phyloP scores from a whole-genome alignment of 352 stramenopile genomes.

The Phytophthora constricta region DNA sequence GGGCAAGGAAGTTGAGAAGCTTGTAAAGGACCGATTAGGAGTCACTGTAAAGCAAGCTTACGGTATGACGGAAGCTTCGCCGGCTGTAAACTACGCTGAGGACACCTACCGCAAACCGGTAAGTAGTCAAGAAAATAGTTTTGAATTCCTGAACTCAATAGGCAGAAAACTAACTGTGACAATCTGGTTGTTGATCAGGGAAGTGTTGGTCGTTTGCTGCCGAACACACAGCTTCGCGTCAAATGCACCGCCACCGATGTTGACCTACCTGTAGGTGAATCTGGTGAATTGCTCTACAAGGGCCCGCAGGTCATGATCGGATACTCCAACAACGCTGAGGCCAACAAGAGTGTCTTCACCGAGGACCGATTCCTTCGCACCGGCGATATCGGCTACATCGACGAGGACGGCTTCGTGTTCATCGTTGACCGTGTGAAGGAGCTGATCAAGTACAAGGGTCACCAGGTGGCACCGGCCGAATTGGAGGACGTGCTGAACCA shows the following conservation, averaged over 20 bases:
- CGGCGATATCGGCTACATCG: constrained; percentile 91
- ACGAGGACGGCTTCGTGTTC: constrained; percentile 92
- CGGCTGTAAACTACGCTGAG: constrained; percentile 45
- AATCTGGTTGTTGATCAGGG: constrained; percentile 16
- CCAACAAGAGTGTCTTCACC: constrained; percentile 82
- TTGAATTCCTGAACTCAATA: background rate
- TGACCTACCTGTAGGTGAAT: constrained; percentile 43
- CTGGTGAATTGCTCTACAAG: constrained; percentile 89
- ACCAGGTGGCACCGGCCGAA: constrained; percentile 92
- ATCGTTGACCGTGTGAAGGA: constrained; percentile 95
- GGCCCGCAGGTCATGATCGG: constrained; percentile 94
- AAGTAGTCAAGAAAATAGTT: constrained; percentile 2
- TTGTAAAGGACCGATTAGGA: constrained; percentile 73
- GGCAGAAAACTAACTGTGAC: background rate
- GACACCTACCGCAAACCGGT: constrained; percentile 40
- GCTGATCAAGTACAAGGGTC: constrained; percentile 95
- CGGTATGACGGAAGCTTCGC: constrained; percentile 69
- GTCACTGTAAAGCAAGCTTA: constrained; percentile 60
- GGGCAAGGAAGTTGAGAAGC: constrained; percentile 78
- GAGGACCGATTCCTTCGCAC: constrained; percentile 87
- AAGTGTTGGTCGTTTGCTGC: constrained; percentile 60
- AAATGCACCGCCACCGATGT: constrained; percentile 52
- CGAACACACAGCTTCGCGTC: constrained; percentile 72
- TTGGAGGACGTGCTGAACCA: constrained; percentile 91
- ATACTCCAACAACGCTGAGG: constrained; percentile 90